Conservation (phyloP, 805 yeast genomes). For the Ogataea ganodermae region DNA sequence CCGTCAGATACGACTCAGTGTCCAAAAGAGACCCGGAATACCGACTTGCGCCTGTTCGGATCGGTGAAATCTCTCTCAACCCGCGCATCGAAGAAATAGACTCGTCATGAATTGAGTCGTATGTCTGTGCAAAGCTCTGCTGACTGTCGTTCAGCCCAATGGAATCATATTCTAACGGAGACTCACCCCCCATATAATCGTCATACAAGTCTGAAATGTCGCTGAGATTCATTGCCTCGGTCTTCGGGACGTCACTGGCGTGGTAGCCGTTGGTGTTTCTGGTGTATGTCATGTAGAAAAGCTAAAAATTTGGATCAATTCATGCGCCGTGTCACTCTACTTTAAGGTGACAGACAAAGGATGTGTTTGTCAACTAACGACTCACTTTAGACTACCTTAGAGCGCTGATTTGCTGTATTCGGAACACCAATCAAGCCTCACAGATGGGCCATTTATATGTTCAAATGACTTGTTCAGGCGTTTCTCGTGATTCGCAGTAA, state of each 20-base stretch:
- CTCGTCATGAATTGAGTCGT: slow-evolving; percentile 2
- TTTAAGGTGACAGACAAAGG: no score
- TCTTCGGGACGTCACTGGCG: neutral
- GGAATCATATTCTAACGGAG: neutral
- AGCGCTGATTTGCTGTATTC: no score
- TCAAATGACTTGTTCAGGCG: neutral
- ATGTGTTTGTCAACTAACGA: no score
- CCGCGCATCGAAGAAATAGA: slow-evolving; percentile 4
- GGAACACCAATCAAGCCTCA: neutral
- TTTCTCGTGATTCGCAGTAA: neutral
- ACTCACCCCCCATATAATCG: slow-evolving; percentile 25
- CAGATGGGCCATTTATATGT: neutral
- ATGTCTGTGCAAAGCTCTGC: neutral
- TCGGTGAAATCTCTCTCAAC: slow-evolving; percentile 1
- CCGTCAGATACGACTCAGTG: neutral
- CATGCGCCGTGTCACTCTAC: neutral
- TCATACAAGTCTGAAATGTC: slow-evolving; percentile 33
- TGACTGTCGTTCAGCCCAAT: neutral
- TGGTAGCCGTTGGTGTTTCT: neutral
- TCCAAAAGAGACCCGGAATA: slow-evolving; percentile 1
- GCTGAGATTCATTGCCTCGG: slow-evolving; percentile 9
- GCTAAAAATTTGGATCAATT: neutral
- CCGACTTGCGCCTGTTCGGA: neutral
- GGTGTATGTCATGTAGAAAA: slow-evolving; percentile 1
- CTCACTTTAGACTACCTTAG: neutral